These are phyloP conservation scores for Trifolium pratense DNA, from an alignment of 306 rosid species.

Conservation along the genomic window DNA sequence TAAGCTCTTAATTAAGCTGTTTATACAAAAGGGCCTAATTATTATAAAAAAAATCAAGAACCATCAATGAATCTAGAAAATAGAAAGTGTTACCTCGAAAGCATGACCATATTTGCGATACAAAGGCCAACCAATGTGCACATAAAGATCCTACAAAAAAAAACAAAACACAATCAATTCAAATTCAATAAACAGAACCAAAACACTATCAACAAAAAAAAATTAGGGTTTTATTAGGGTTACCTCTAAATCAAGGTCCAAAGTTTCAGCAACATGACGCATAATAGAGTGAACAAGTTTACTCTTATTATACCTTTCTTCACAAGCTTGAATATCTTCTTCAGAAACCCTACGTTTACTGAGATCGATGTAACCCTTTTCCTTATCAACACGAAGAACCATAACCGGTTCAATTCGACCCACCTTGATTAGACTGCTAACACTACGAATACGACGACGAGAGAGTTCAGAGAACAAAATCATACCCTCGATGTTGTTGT, in stretches of 20 bases:
- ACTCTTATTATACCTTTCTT: conserved; percentile 96
- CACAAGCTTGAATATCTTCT: conserved; percentile 86
- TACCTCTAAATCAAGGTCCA: conserved; percentile 83
- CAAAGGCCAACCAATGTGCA: conserved; percentile 95
- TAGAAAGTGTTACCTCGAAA: conserved; percentile 67
- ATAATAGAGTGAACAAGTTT: conserved; percentile 95
- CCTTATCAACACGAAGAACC: conserved; percentile 95
- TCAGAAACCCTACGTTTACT: conserved; percentile 95
- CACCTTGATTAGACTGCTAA: conserved; percentile 83
- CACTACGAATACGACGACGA: conserved; percentile 95
- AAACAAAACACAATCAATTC: conserved; percentile 19
- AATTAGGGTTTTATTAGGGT: conserved; percentile 3
- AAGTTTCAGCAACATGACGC: conserved; percentile 96
- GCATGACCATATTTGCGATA: conserved; percentile 94
- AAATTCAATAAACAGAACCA: conserved; percentile 1
- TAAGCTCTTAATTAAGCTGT: too few species aligned
- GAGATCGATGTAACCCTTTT: conserved; percentile 94
- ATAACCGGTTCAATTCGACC: conserved; percentile 96
- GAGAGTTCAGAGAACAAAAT: conserved; percentile 96
- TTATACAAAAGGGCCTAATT: not conserved
- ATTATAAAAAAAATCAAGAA: not conserved
- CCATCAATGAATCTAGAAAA: not conserved
- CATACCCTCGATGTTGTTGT: conserved; percentile 98
- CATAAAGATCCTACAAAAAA: conserved; percentile 72
- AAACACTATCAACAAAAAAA: not conserved